Conservation (phyloP, 2,329 filamentous ascomycete species). For the Ophiosphaerella narmari region DNA sequence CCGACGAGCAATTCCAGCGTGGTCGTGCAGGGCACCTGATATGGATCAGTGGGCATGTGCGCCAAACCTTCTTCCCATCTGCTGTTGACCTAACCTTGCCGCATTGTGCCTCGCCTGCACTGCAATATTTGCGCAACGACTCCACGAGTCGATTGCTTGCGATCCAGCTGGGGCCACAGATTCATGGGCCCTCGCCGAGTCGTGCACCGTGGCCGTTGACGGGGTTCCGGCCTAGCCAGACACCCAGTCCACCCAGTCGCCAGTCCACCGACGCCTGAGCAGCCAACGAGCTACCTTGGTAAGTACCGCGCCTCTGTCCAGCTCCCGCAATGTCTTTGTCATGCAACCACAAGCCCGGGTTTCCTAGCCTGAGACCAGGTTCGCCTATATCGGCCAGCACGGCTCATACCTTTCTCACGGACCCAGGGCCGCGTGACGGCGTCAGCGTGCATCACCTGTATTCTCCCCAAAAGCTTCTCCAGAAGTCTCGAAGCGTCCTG, state of each 20-base stretch:
- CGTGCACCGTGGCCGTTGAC: not conserved
- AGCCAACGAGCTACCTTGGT: no score
- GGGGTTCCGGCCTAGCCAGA: not conserved
- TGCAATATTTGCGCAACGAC: not conserved
- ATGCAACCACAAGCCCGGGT: not conserved
- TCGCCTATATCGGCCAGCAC: not conserved
- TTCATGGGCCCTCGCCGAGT: no score
- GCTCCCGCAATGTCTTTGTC: not conserved
- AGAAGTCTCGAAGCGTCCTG: constrained; percentile 30
- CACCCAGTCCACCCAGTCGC: no score
- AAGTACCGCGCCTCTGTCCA: not conserved
- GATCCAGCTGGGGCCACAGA: no score
- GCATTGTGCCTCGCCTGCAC: not conserved
- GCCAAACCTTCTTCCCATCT: constrained; percentile 1
- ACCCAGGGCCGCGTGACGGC: constrained; percentile 4
- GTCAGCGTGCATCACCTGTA: constrained; percentile 15
- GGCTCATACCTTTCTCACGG: not conserved
- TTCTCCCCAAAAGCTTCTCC: constrained; percentile 22
- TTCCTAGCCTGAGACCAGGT: not conserved
- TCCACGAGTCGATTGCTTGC: no score
- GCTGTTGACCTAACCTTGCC: not conserved
- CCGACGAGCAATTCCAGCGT: not conserved
- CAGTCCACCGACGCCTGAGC: no score
- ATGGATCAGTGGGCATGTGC: not conserved
- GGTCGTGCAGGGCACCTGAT: not conserved